phyloP scores from a whole-genome alignment of 2,329 filamentous ascomycete species.

The Stemphylium vesicarium region DNA sequence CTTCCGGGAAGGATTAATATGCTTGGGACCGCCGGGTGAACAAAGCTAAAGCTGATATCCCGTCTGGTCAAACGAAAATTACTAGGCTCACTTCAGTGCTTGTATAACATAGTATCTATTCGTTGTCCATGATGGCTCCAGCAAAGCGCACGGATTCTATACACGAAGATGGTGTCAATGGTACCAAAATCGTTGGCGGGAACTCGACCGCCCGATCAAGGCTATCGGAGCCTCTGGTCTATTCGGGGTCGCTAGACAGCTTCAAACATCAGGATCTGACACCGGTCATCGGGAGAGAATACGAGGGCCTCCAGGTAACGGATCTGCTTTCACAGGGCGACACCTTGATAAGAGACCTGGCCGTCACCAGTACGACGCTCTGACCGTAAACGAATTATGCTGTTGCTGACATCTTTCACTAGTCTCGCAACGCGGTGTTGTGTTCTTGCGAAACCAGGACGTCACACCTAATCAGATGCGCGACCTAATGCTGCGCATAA shows the following conservation, averaged over 20 bases:
- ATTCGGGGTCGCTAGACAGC: conserved; percentile 32
- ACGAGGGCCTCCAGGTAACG: conserved; percentile 43
- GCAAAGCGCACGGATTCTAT: conserved; percentile 21
- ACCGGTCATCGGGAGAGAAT: conserved; percentile 60
- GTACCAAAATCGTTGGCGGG: conserved; percentile 26
- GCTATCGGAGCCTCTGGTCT: conserved; percentile 27
- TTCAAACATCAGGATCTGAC: conserved; percentile 53
- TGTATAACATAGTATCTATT: background rate
- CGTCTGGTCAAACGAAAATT: background rate
- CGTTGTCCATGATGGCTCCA: conserved; percentile 27
- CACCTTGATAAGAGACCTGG: conserved; percentile 49
- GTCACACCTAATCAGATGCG: conserved; percentile 66
- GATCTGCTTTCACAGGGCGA: conserved; percentile 45
- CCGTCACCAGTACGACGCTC: conserved; percentile 62
- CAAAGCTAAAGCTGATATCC: background rate
- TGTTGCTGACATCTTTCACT: background rate
- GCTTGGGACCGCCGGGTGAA: background rate
- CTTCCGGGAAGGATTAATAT: conserved; percentile 2
- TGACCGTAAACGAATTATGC: background rate
- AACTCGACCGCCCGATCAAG: conserved; percentile 30
- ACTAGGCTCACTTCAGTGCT: background rate
- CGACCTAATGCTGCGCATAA: conserved; percentile 65
- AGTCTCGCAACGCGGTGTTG: conserved; percentile 73
- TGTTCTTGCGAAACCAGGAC: conserved; percentile 71
- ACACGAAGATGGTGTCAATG: background rate